These are phyloP conservation scores for Letharia lupina DNA, from an alignment of 495 filamentous ascomycete genomes.

Conservation along the genomic window DNA sequence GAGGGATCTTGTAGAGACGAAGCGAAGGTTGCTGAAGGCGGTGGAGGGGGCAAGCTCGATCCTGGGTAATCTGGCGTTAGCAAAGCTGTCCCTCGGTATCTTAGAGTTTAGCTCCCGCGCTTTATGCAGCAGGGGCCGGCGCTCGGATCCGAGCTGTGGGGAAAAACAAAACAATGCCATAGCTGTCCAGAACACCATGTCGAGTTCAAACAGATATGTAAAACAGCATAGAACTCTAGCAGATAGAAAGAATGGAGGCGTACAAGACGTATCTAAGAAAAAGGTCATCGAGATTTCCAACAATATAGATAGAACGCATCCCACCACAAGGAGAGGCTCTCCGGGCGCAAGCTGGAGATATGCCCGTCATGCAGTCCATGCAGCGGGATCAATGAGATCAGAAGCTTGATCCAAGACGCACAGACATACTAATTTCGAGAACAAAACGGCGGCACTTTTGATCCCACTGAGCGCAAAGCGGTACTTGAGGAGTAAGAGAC, in stretches of 20 bases:
- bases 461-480: background rate
- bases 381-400: background rate
- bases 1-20: conserved; percentile 12
- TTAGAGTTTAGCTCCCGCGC: conserved; percentile 4
- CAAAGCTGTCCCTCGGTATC: conserved; percentile 3
- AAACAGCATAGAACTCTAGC: background rate
- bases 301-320: background rate
- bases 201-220: background rate
- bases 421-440: background rate
- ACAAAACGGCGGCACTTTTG: background rate
- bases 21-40: conserved; percentile 12
- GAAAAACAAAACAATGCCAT: conserved; percentile 7
- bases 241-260: background rate
- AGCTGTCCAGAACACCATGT: background rate
- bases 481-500: background rate
- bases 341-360: background rate
- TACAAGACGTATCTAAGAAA: background rate
- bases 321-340: background rate
- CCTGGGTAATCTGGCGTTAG: conserved; percentile 15
- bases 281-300: background rate
- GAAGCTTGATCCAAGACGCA: background rate
- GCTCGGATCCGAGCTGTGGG: conserved; percentile 16
- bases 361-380: background rate
- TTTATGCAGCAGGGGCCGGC: conserved; percentile 13
- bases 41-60: conserved; percentile 19